Conservation (phyloP, 768 basidiomycete species). For the Tricholoma sp. region DNA sequence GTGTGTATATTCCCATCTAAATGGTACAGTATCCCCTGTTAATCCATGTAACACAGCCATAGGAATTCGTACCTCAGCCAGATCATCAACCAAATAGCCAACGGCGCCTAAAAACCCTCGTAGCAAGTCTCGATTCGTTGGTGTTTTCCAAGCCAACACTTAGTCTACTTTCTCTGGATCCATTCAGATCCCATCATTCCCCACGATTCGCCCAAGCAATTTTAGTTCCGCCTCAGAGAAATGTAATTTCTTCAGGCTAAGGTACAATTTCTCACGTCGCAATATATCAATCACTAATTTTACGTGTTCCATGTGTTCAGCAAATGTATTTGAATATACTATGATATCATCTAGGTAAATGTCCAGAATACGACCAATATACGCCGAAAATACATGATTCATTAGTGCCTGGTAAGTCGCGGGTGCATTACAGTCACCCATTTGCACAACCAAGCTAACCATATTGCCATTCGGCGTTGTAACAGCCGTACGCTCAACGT, state of each 20-base stretch:
- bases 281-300: constrained; percentile 19
- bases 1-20: constrained; percentile 7
- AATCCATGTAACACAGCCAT: constrained; percentile 7
- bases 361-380: constrained; percentile 16
- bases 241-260: constrained; percentile 20
- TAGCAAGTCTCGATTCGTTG: too few species aligned
- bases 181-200: too few species aligned
- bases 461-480: too few species aligned
- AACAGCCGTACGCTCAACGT: too few species aligned
- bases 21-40: constrained; percentile 5
- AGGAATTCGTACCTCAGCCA: too few species aligned
- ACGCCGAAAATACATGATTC: constrained; percentile 26
- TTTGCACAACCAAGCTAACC: too few species aligned
- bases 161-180: too few species aligned
- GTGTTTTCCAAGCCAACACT: too few species aligned
- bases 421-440: not conserved
- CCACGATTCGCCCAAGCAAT: constrained; percentile 17
- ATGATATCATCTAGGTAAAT: constrained; percentile 13
- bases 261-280: constrained; percentile 18
- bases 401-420: constrained; percentile 22
- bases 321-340: constrained; percentile 29
- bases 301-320: constrained; percentile 26
- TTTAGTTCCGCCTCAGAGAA: constrained; percentile 18
- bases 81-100: constrained; percentile 16
- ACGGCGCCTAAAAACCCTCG: too few species aligned